These are phyloP conservation scores for Coniochaeta sp. DNA, from an alignment of 2,329 filamentous ascomycete genomes.

Conservation along the genomic window DNA sequence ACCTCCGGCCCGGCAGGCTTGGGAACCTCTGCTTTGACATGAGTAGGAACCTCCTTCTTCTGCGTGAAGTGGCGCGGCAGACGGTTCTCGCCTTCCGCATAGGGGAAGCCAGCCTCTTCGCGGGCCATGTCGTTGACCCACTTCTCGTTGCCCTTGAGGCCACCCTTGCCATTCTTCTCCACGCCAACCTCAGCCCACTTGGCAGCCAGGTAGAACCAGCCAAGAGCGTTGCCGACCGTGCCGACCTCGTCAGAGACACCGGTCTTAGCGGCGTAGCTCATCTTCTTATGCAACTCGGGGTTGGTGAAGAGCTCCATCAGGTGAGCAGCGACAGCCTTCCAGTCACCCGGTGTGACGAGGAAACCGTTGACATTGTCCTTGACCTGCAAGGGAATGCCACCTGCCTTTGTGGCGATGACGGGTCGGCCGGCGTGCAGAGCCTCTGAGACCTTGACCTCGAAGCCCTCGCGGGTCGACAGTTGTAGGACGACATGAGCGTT, in stretches of 20 bases:
- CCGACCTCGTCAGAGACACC: constrained; percentile 76
- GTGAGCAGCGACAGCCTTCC: constrained; percentile 59
- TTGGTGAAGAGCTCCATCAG: constrained; percentile 61
- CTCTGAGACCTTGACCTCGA: constrained; percentile 82
- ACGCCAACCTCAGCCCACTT: constrained; percentile 49
- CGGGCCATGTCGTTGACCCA: constrained; percentile 73
- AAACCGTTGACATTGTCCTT: constrained; percentile 65
- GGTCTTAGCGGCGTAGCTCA: constrained; percentile 54
- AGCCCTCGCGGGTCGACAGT: constrained; percentile 73
- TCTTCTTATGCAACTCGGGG: constrained; percentile 53
- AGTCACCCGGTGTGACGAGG: constrained; percentile 65
- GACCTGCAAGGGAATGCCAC: constrained; percentile 76
- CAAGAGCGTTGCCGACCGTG: constrained; percentile 70
- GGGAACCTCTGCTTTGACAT: not conserved
- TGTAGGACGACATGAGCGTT: constrained; percentile 69
- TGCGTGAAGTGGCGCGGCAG: constrained; percentile 42
- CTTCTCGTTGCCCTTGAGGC: constrained; percentile 48
- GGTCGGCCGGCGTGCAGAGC: constrained; percentile 74
- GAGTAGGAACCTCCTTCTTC: constrained; percentile 12
- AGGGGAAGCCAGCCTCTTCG: constrained; percentile 53
- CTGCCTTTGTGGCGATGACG: constrained; percentile 65
- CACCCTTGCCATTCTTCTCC: constrained; percentile 29
- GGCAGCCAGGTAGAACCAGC: constrained; percentile 71
- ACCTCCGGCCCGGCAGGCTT: not conserved
- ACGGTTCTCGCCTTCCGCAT: constrained; percentile 50